A percentile compares a stretch with the other conserved stretches of the same genome.
These are phyloP conservation scores for Chiua sp. DNA, from an alignment of 1,284 basidiomycete genomes.

Conservation along the genomic window DNA sequence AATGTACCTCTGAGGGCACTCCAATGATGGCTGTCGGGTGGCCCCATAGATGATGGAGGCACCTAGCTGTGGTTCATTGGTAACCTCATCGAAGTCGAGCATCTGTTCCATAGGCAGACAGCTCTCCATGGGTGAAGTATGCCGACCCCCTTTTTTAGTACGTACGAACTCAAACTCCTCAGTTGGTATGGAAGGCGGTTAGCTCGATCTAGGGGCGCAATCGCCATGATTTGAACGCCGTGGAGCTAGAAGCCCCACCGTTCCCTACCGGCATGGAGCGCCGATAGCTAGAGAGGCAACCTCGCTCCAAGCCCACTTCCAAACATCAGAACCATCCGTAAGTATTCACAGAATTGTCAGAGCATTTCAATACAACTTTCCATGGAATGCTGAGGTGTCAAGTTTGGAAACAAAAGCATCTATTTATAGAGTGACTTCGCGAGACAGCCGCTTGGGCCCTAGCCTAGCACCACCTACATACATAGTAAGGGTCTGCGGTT, in stretches of 20 bases:
- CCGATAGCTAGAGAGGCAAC: too few relatives aligned
- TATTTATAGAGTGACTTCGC: too few relatives aligned
- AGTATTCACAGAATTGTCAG: too few relatives aligned
- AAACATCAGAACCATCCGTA: too few relatives aligned
- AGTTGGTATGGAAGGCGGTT: background rate
- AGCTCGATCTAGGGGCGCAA: background rate
- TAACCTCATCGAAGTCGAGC: background rate
- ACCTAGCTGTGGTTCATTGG: background rate
- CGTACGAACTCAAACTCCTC: background rate
- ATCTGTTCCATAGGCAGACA: background rate
- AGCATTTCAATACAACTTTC: too few relatives aligned
- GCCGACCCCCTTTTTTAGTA: background rate
- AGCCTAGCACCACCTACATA: too few relatives aligned
- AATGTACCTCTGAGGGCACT: background rate
- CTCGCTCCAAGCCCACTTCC: too few relatives aligned
- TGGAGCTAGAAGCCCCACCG: background rate
- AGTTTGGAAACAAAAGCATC: too few relatives aligned
- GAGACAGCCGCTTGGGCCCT: too few relatives aligned
- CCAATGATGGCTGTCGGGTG: background rate
- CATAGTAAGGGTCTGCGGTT: too few relatives aligned
- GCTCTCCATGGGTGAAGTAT: background rate
- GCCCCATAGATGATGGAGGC: background rate
- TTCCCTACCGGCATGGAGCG: background rate
- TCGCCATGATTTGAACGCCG: background rate
- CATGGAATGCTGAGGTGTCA: too few relatives aligned